Percentiles rank a stretch among this genome's conserved stretches.
These are phyloP conservation scores for Phytophthora chlamydospora DNA, from an alignment of 352 stramenopile species.

Conservation along the genomic window DNA sequence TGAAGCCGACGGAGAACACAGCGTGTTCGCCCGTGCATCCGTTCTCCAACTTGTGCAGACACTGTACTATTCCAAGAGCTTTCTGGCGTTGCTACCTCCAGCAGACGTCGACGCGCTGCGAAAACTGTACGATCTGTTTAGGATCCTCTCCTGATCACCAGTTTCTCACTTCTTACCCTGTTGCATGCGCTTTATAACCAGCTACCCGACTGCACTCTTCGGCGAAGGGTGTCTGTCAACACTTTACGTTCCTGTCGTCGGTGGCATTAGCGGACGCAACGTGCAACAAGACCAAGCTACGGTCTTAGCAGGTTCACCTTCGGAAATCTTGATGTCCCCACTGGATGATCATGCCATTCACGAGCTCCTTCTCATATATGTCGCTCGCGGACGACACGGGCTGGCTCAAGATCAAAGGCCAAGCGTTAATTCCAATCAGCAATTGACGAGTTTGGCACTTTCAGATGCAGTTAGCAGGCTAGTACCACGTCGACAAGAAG, in stretches of 20 bases:
- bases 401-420: not conserved
- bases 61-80: conserved; percentile 34
- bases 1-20: not conserved
- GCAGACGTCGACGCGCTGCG: conserved; percentile 29
- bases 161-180: conserved; percentile 2
- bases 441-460: conserved; percentile 36
- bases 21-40: conserved; percentile 41
- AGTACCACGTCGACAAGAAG: conserved; percentile 13
- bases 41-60: conserved; percentile 54
- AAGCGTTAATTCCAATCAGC: not conserved
- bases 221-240: conserved; percentile 34
- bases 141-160: not conserved
- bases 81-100: conserved; percentile 27
- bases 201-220: conserved; percentile 42
- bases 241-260: conserved; percentile 35
- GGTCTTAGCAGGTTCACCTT: not conserved
- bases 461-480: conserved; percentile 41
- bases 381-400: conserved; percentile 25
- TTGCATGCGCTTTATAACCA: conserved; percentile 20
- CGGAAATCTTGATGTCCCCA: conserved; percentile 24
- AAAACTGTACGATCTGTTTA: conserved; percentile 34
- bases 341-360: conserved; percentile 36
- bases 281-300: not conserved
- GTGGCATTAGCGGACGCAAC: not conserved
- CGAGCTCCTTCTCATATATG: conserved; percentile 45